phyloP scores from a whole-genome alignment of 1,284 basidiomycete species.

The Trametes sp. region DNA sequence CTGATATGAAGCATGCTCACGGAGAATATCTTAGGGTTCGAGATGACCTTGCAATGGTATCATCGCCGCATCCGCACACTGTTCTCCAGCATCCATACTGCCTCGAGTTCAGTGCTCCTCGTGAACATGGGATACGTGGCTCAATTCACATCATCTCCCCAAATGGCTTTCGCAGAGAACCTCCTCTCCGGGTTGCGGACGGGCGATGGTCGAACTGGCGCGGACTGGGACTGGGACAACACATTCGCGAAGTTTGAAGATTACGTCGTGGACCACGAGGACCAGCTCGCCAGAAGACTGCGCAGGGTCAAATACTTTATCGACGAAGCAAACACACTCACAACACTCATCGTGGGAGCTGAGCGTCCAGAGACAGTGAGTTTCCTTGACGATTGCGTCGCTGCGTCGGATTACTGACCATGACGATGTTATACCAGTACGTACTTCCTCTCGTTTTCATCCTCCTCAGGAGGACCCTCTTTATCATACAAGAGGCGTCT shows the following conservation, averaged over 20 bases:
- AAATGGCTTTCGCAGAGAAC: conserved; percentile 5
- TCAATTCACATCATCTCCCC: neutral
- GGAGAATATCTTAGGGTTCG: conserved; percentile 14
- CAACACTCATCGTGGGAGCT: conserved; percentile 23
- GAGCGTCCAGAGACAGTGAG: conserved; percentile 36
- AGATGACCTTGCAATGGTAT: conserved; percentile 26
- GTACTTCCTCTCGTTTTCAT: conserved; percentile 24
- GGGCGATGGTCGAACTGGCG: conserved; percentile 1
- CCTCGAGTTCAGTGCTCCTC: neutral
- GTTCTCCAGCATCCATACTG: conserved; percentile 3
- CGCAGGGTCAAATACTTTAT: conserved; percentile 32
- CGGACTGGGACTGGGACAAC: conserved; percentile 4
- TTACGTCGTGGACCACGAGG: conserved; percentile 33
- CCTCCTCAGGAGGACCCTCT: conserved; percentile 13
- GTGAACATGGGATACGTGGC: conserved; percentile 7
- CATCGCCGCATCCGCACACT: conserved; percentile 25
- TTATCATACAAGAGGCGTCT: conserved; percentile 8
- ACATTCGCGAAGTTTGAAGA: conserved; percentile 29
- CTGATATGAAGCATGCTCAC: neutral
- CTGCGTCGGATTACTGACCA: neutral
- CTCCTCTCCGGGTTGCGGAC: conserved; percentile 14
- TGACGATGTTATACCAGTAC: no score
- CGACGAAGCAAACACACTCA: conserved; percentile 36
- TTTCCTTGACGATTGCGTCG: neutral
- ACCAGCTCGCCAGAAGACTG: conserved; percentile 29